Base-by-base conservation (phyloP, 352 stramenopile genomes). In the Phytophthora idaei region DNA sequence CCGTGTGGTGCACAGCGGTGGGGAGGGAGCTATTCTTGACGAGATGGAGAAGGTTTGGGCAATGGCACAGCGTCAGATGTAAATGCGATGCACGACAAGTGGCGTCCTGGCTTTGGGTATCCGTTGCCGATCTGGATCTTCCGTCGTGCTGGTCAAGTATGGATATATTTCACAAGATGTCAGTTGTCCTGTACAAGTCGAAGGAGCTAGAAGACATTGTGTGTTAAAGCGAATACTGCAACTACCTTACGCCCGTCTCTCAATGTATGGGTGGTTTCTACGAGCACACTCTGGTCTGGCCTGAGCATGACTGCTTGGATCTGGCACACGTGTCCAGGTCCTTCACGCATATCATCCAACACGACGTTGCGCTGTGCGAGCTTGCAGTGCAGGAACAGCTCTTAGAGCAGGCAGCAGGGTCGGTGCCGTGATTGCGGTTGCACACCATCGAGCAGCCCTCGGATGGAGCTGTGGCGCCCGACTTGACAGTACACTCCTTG, bases 271-370 rank as follows among this genome's bases (percentile, higher is more conserved):
- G 6, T 2, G 2, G 36, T n/a, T 42, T 42, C 11, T 42, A 42
- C 10, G 63, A 67, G 49, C 67, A 79, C 12, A 76, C 72, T 47
- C 73, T 73, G 0, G 44, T 49, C 32, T 82, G 62, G 0, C 73
- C 74, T 9, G 70, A 75, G 63, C 74, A 85, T 15, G 58, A 64
- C 52, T 83, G 77, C n/a, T 69, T 47, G 9, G 29, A 50, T 9
- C 45, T 48, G 14, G 56, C 46, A 47, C 77, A 83, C 11, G 59
- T 56, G 45, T 82, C 62, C 41, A 85, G 29, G 29, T 82, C 64
- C 42, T 68, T 41, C 7, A 88, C 79, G n/a, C 79, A 87, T 14
- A 87, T 53, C 74, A 87, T 82, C 79, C 79, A 87, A 56, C 79
- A 87, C 6, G 55, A 72, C 0, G 67, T 74, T 15, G 57, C 74